A percentile compares a stretch with the other conserved stretches of the same genome.
Evolutionary conservation across 495 filamentous ascomycete species (phyloP).

Genomic region (Annulohypoxylon bovei): DNA sequence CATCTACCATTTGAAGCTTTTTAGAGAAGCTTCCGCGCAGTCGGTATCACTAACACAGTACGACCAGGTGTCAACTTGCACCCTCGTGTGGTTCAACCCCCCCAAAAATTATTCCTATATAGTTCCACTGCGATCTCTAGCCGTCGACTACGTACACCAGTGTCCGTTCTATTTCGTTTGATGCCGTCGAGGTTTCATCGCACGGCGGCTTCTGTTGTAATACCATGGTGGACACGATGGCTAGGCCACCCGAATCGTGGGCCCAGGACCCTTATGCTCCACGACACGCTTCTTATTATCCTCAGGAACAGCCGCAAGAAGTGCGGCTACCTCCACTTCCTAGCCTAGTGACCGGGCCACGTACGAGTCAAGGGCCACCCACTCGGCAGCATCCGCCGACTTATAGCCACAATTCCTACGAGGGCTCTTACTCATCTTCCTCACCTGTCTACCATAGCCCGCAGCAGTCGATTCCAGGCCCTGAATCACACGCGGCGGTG

Average conservation of each 20-base stretch:
- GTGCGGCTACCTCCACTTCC: conserved; percentile 44
- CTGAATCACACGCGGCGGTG: conserved; percentile 46
- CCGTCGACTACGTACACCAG: conserved; percentile 16
- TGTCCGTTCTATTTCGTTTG: conserved; percentile 39
- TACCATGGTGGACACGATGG: conserved; percentile 60
- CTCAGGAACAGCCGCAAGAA: conserved; percentile 49
- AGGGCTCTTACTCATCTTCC: conserved; percentile 36
- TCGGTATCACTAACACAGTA: conserved; percentile 32
- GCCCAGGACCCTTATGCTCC: conserved; percentile 54
- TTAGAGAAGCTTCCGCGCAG: conserved; percentile 10
- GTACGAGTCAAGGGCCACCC: conserved; percentile 26
- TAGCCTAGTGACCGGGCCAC: conserved; percentile 40
- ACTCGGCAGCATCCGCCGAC: conserved; percentile 35
- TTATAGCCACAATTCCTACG: conserved; percentile 31
- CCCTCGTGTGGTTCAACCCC: conserved; percentile 20
- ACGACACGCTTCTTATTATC: conserved; percentile 51
- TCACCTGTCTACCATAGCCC: conserved; percentile 37
- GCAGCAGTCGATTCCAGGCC: conserved; percentile 44
- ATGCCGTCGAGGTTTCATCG: conserved; percentile 52
- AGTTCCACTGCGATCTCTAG: conserved; percentile 29
- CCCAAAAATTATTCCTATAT: conserved; percentile 35
- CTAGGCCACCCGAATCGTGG: conserved; percentile 55
- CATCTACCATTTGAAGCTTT: conserved; percentile 12
- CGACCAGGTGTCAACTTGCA: conserved; percentile 13
- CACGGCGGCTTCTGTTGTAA: conserved; percentile 53